These are phyloP conservation scores for Calonectria naviculata DNA, from an alignment of 2,329 filamentous ascomycete genomes.

Conservation along the genomic window DNA sequence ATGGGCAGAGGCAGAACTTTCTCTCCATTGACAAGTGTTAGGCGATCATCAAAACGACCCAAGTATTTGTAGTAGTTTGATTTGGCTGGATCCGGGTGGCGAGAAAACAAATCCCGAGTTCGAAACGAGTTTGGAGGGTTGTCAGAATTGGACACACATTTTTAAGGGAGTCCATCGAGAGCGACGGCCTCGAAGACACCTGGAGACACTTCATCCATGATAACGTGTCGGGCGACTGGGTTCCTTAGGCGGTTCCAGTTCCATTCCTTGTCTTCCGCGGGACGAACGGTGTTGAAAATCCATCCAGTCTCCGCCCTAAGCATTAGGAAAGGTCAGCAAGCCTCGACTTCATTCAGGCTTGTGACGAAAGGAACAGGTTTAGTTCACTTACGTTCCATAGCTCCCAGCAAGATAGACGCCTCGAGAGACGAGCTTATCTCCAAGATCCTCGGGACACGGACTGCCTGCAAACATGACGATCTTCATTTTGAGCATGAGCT, in stretches of 20 bases:
- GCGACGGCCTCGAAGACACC: constrained; percentile 50
- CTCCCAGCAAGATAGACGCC: constrained; percentile 66
- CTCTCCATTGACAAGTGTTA: constrained; percentile 57
- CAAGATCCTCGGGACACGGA: constrained; percentile 67
- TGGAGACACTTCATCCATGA: constrained; percentile 38
- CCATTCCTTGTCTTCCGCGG: constrained; percentile 33
- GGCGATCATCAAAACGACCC: constrained; percentile 55
- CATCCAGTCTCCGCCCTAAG: constrained; percentile 37
- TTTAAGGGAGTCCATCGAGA: constrained; percentile 50
- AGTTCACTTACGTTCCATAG: constrained; percentile 62
- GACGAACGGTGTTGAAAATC: constrained; percentile 39
- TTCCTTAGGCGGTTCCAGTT: constrained; percentile 45
- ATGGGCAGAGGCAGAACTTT: constrained; percentile 56
- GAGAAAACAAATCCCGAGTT: constrained; percentile 54
- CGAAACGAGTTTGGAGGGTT: constrained; percentile 55
- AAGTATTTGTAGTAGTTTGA: constrained; percentile 57
- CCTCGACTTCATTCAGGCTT: neutral
- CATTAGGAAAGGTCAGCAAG: neutral
- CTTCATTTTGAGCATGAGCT: constrained; percentile 55
- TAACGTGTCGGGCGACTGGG: constrained; percentile 29
- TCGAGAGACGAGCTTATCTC: constrained; percentile 60
- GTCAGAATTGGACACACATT: constrained; percentile 45
- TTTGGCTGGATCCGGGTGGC: constrained; percentile 15
- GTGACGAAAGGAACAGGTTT: too few species aligned
- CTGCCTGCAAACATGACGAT: constrained; percentile 68